Percentiles rank a stretch among this genome's conserved stretches.
phyloP scores from a whole-genome alignment of 2,329 filamentous ascomycete species.

The Ustilaginoidea virens region DNA sequence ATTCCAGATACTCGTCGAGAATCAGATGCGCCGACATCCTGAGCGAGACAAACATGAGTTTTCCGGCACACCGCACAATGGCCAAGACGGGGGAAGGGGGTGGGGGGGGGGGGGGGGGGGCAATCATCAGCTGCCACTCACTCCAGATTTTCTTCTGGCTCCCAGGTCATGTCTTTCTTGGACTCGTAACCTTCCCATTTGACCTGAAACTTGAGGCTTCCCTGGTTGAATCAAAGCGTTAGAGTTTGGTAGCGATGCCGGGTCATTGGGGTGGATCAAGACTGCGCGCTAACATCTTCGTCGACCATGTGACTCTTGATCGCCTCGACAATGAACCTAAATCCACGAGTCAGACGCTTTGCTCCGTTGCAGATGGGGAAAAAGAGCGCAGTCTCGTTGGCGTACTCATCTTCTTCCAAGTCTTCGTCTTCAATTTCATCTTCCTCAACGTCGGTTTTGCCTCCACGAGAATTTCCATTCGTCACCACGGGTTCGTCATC shows the following conservation, averaged over 20 bases:
- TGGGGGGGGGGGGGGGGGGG: too few relatives aligned
- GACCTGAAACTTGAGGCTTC: conserved; percentile 47
- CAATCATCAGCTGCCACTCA: conserved; percentile 8
- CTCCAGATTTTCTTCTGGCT: conserved; percentile 50
- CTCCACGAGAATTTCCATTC: conserved; percentile 13
- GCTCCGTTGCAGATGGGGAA: too few relatives aligned
- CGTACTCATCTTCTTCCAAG: conserved; percentile 28
- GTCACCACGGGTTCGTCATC: conserved; percentile 7
- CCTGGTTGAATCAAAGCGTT: conserved; percentile 18
- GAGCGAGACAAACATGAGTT: too few relatives aligned
- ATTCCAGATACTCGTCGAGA: conserved; percentile 46
- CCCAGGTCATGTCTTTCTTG: conserved; percentile 60
- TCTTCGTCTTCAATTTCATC: conserved; percentile 21
- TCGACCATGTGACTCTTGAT: conserved; percentile 52
- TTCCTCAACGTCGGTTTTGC: conserved; percentile 18
- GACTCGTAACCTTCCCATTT: conserved; percentile 72
- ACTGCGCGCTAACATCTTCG: conserved; percentile 27
- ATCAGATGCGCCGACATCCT: conserved; percentile 44
- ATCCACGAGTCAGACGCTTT: conserved; percentile 1
- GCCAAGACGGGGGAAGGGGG: too few relatives aligned
- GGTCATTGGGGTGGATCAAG: neutral
- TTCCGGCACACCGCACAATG: too few relatives aligned
- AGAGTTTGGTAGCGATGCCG: too few relatives aligned
- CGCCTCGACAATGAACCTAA: conserved; percentile 58
- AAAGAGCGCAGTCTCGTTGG: too few relatives aligned